phyloP scores from a whole-genome alignment of 2,329 filamentous ascomycete genomes.

The Grosmannia penicillata region DNA sequence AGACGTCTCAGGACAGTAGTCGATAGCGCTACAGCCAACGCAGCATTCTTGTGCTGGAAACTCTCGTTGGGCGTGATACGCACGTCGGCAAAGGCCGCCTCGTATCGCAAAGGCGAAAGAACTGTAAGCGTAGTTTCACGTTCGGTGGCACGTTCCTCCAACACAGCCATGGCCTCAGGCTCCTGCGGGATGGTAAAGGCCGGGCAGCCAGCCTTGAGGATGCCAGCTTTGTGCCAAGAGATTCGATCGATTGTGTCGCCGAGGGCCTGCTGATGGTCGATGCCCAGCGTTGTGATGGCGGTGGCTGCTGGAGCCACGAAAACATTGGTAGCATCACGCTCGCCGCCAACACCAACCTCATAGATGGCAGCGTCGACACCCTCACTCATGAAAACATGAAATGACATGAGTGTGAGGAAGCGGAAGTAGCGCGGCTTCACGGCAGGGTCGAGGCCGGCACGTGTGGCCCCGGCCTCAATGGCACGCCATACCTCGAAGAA shows the following conservation, averaged over 20 bases:
- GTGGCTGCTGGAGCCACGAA: slow-evolving; percentile 40
- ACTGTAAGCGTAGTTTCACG: slow-evolving; percentile 19
- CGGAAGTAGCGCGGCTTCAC: slow-evolving; percentile 42
- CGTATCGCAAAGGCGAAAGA: slow-evolving; percentile 8
- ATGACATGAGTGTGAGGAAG: slow-evolving; percentile 50
- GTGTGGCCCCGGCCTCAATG: slow-evolving; percentile 14
- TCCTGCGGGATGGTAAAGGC: slow-evolving; percentile 42
- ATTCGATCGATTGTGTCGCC: slow-evolving; percentile 51
- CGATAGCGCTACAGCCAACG: slow-evolving; percentile 20
- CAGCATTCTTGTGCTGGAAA: slow-evolving; percentile 13
- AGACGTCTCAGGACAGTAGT: slow-evolving; percentile 27
- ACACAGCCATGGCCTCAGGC: slow-evolving; percentile 30
- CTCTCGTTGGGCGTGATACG: slow-evolving; percentile 7
- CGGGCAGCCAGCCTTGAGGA: slow-evolving; percentile 45
- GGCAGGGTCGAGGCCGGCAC: slow-evolving; percentile 16
- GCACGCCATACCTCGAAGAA: slow-evolving; percentile 55
- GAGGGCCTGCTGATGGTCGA: slow-evolving; percentile 51
- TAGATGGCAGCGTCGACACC: slow-evolving; percentile 47
- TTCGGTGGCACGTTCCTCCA: slow-evolving; percentile 35
- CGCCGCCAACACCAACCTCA: slow-evolving; percentile 54
- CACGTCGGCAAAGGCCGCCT: slow-evolving; percentile 4
- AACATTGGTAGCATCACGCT: slow-evolving; percentile 54
- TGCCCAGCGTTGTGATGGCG: slow-evolving; percentile 50
- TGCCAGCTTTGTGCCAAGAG: slow-evolving; percentile 60
- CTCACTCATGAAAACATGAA: slow-evolving; percentile 51